These are phyloP conservation scores for Mycena amicta DNA, from an alignment of 768 basidiomycete genomes.

Conservation along the genomic window DNA sequence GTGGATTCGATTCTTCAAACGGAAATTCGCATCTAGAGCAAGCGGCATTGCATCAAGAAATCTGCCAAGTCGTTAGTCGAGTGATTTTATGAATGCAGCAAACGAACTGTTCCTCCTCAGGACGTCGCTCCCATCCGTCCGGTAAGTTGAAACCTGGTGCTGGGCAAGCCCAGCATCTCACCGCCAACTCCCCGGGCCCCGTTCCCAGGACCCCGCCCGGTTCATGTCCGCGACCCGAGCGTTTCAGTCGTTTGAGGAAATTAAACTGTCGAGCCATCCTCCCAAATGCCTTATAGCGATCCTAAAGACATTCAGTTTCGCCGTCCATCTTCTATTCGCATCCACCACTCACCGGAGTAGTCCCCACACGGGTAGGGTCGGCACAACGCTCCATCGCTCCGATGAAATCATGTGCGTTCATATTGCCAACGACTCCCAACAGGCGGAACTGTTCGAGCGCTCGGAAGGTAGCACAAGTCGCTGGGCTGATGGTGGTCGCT, in stretches of 20 bases:
- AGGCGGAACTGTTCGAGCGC: background rate
- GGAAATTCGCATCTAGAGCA: conserved; percentile 25
- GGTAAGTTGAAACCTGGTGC: conserved; percentile 20
- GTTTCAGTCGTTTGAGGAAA: background rate
- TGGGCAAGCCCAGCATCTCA: conserved; percentile 25
- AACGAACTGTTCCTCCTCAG: conserved; percentile 1
- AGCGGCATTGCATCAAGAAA: conserved; percentile 10
- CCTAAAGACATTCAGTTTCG: background rate
- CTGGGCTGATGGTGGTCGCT: background rate
- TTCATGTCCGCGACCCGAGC: conserved; percentile 2
- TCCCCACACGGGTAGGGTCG: background rate
- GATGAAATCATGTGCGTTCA: background rate
- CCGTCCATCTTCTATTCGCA: no score
- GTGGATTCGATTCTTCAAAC: conserved; percentile 12
- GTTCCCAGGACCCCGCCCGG: background rate
- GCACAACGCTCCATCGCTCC: background rate
- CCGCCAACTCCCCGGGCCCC: conserved; percentile 8
- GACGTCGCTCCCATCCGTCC: conserved; percentile 10
- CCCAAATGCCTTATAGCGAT: conserved; percentile 7
- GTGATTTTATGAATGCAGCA: background rate
- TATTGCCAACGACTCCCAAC: background rate
- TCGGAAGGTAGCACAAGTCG: background rate
- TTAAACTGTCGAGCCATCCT: background rate
- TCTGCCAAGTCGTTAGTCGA: background rate
- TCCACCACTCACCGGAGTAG: background rate